Evolutionary conservation across 164 flowering plant genomes (phyloP).

Genomic region (Aristolochia fimbriata): DNA sequence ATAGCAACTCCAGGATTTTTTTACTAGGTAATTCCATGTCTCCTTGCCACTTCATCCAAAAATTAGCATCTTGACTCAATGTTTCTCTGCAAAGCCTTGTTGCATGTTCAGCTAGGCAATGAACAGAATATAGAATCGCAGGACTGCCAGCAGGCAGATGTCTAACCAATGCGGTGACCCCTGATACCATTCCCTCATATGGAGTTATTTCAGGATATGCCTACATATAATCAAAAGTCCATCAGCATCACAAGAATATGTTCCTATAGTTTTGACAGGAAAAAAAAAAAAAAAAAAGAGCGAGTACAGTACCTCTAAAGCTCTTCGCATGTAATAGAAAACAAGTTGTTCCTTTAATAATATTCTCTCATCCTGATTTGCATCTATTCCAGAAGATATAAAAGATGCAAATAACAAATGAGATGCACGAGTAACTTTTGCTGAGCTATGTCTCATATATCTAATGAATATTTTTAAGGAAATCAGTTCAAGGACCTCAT

Average conservation of each 20-base stretch:
- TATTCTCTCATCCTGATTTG: slow-evolving; percentile 39
- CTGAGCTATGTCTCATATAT: slow-evolving; percentile 78
- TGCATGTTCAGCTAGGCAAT: slow-evolving; percentile 58
- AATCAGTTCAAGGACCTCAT: neutral
- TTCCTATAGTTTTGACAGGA: neutral
- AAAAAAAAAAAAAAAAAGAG: too few species aligned
- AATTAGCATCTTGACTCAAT: slow-evolving; percentile 20
- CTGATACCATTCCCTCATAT: slow-evolving; percentile 87
- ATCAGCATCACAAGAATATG: neutral
- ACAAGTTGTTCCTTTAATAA: slow-evolving; percentile 72
- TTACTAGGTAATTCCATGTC: slow-evolving; percentile 49
- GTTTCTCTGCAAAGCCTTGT: slow-evolving; percentile 39
- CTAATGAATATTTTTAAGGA: slow-evolving; percentile 26
- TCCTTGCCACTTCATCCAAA: slow-evolving; percentile 64
- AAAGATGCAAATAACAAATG: slow-evolving; percentile 78
- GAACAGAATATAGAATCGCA: slow-evolving; percentile 62
- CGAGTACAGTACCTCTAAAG: slow-evolving; percentile 51
- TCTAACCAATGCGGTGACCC: slow-evolving; percentile 72
- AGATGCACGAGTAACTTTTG: slow-evolving; percentile 73
- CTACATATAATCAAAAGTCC: slow-evolving; percentile 21
- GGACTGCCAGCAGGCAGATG: slow-evolving; percentile 96
- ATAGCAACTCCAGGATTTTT: slow-evolving; percentile 59
- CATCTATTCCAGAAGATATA: slow-evolving; percentile 59
- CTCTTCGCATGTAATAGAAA: slow-evolving; percentile 71
- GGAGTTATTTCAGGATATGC: slow-evolving; percentile 82